Conservation (phyloP, 352 stramenopile species). For the Pythium myriotylum region DNA sequence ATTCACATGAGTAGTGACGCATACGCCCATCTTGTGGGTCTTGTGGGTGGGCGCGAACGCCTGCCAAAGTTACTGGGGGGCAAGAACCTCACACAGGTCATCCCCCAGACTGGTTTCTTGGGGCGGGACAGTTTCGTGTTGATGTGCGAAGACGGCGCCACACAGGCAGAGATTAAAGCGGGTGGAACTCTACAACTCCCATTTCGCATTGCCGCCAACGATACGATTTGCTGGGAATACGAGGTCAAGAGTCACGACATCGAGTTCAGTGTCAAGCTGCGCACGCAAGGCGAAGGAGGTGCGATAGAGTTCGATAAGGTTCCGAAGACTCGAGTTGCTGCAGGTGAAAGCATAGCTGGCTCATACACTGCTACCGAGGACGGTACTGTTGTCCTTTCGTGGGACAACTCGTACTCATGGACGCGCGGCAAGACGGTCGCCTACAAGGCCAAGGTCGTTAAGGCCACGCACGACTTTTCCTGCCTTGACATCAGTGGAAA, state of each 20-base stretch:
- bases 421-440: constrained; percentile 64
- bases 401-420: constrained; percentile 79
- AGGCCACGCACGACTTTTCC: constrained; percentile 73
- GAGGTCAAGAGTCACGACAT: constrained; percentile 66
- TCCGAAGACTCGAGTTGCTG: constrained; percentile 38
- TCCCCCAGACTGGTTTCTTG: constrained; percentile 69
- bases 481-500: constrained; percentile 77
- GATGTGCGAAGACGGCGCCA: constrained; percentile 72
- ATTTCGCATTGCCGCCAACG: constrained; percentile 69
- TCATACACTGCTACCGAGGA: constrained; percentile 70
- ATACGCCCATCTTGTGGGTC: constrained; percentile 45
- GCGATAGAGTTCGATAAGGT: constrained; percentile 65
- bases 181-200: constrained; percentile 62
- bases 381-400: constrained; percentile 69
- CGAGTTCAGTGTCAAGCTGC: constrained; percentile 70
- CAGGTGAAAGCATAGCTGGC: constrained; percentile 40
- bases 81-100: constrained; percentile 48
- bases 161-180: constrained; percentile 65
- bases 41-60: constrained; percentile 51
- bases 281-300: constrained; percentile 68
- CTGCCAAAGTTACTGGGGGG: constrained; percentile 62
- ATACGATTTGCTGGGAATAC: constrained; percentile 82
- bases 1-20: constrained; percentile 59
- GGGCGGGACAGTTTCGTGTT: constrained; percentile 62
- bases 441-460: constrained; percentile 83